Base-by-base conservation (phyloP, 192 early-diverging fungal species). In the Coemansia asiatica region DNA sequence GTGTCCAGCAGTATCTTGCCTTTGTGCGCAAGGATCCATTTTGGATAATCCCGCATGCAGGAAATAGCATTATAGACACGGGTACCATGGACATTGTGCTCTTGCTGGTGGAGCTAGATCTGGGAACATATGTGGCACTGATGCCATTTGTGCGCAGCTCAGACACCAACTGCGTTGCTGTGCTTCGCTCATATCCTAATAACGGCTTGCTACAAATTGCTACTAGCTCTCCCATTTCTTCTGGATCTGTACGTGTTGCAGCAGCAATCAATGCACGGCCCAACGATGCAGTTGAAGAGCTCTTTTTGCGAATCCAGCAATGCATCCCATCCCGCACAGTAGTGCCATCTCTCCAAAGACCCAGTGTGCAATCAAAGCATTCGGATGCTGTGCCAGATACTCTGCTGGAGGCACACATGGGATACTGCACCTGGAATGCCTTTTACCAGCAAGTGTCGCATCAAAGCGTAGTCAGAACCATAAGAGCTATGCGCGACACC, bases 401-500 rank as follows among this genome's bases (percentile, higher is more conserved):
- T 44, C 15, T 19, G 33, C 56, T 57, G n/a, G 31, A 57, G 2
- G 28, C 29, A 10, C 31, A 60, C 21, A 55, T 74, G 29, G 72
- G 77, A 1, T 80, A 74, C 66, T 80, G 77, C 48, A 80, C 71
- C 0, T 80, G 71, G 71, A 80, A 80, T 33, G 61, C 71, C 2
- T 80, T 80, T 60, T 80, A 80, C 62, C 68, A 64, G 27, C 23
- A 68, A 2, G 62, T 80, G 8, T 59, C 68, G 5, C 63, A 70
- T 21, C 65, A 64, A 6, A 18, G 33, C 35, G 16, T 74, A 18
- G 54, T 74, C 3, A 49, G 54, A 10, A 25, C 50, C 51, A 36
- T 79, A 13, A 48, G 50, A 13, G 35, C 58, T 4, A 69, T 79
- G 9, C 46, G 35, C n/a, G 27, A 29, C 1, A 35, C 35, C 18